Base-by-base conservation (phyloP, 1,139 yeast genomes). In the Yamadazyma membranifaciens region DNA sequence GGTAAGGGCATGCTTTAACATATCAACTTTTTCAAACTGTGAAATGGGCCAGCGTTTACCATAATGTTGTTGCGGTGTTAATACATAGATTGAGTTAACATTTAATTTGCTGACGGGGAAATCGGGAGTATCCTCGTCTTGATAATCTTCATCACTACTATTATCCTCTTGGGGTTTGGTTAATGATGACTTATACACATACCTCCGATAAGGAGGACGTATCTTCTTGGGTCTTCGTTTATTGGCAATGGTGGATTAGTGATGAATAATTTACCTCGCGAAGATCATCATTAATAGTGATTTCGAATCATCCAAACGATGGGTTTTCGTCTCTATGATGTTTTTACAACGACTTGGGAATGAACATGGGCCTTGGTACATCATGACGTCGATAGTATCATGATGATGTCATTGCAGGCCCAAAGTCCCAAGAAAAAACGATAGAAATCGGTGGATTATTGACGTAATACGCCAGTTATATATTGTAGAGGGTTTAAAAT, bases 201-300 rank as follows among this genome's bases (percentile, higher is more conserved):
- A 85, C 63, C 83, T 77, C 65, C 81, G 75, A 63, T 86, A 88
- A 33, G 92, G 86, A 53, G 84, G 81, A 59, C 83, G 81, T 42
- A 75, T 69, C 71, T 88, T 83, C 69, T 85, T 85, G 12, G 96
- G 89, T 60, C 96, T 74, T 57, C 91, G 66, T 63, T 88, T 88
- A 62, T 88, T 88, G 36, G 89, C 95, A 80, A 88, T 88, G 24
- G 7, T 20, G 24, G 24, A 20, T 20, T 20, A 20, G 24, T 57
- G 69, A 69, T 33, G 26, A 25, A 24, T 26, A 20, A 31, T n/a
- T 17, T 16, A 9, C 22, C 17, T 33, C 35, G 35, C 35, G 35
- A 33, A 31, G 33, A 31, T 28, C 31, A 28, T 31, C 27, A 20
- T 20, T 20, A 20, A 7, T 20, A 20, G 24, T 20, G 24, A 20